Percentiles rank a stretch among this genome's conserved stretches.
phyloP scores from a whole-genome alignment of 208 protist genomes.

The Wallacemonas sp. region DNA sequence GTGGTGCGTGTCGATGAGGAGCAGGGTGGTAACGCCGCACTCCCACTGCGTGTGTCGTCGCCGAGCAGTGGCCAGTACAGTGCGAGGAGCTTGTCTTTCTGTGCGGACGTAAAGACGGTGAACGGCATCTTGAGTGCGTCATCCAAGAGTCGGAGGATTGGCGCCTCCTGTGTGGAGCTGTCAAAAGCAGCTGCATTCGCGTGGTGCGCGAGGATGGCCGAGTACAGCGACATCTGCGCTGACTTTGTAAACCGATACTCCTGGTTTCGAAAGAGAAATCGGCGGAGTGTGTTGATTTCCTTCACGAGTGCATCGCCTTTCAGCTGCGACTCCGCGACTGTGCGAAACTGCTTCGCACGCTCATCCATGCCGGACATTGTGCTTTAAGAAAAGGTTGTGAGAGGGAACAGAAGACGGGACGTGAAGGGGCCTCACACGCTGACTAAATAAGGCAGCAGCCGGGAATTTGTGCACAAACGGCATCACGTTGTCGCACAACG shows the following conservation, averaged over 20 bases:
- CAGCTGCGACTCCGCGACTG: slow-evolving; percentile 31
- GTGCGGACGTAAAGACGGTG: slow-evolving; percentile 45
- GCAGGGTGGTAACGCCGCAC: not conserved
- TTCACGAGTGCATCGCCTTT: slow-evolving; percentile 33
- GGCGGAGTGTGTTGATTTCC: slow-evolving; percentile 44
- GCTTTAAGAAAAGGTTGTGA: not conserved
- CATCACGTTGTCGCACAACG: too few relatives aligned
- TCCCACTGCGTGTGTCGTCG: not conserved
- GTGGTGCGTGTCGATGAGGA: not conserved
- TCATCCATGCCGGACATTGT: slow-evolving; percentile 40
- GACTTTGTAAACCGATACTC: slow-evolving; percentile 59
- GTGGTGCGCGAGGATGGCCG: slow-evolving; percentile 50
- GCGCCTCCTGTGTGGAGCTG: slow-evolving; percentile 20
- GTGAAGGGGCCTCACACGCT: not conserved
- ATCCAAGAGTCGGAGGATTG: slow-evolving; percentile 39
- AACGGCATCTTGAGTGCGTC: slow-evolving; percentile 65
- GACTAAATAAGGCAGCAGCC: too few relatives aligned
- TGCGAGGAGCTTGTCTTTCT: slow-evolving; percentile 44
- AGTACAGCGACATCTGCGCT: slow-evolving; percentile 42
- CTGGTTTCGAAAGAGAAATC: slow-evolving; percentile 57
- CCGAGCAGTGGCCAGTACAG: slow-evolving; percentile 46
- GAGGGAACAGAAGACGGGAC: not conserved
- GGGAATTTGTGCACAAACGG: too few relatives aligned
- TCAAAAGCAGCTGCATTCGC: slow-evolving; percentile 17
- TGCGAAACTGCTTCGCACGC: slow-evolving; percentile 46